Evolutionary conservation across 2,329 filamentous ascomycete genomes (phyloP), one percentile per base, ranked within the genome.

Genomic region (Raffaelea albimanens): DNA sequence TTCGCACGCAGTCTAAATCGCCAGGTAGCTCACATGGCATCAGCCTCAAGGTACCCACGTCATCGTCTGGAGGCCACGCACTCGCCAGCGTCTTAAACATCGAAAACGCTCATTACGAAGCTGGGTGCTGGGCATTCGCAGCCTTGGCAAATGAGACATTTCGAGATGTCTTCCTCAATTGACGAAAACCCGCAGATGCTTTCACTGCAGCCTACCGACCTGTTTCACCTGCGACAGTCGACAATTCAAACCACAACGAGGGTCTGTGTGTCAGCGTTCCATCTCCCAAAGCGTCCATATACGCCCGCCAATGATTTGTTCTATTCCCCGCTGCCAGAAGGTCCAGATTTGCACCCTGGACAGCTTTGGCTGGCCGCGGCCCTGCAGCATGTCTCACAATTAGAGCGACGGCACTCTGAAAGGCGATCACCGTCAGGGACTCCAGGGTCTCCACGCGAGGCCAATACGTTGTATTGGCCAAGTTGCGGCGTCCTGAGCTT

Each of bases 1-100:
- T 62, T 62, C 58, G 59, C 50, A 58, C 58, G 45, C 50, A 50
- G 53, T 54, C 52, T 54, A 57, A 56, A 61, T 58, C 56, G 45
- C 50, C 53, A 48, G 51, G 41, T 31, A 42, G 42, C 13, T 41
- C 31, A 19, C 40, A 23, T 18, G 16, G 22, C 44, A 19, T 7
- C 34, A 38, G 34, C 14, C 5, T 19, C 34, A 38, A 33, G 25
- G 42, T 50, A 40, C 41, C 31, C 21, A 43, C 21, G 13, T 23
- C 40, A 31, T 19, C 10, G 14, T 38, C 18, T 38, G 23, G 13
- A n/a, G n/a, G n/a, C n/a, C n/a, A n/a, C n/a, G n/a, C n/a, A n/a
- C n/a, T n/a, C n/a, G n/a, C n/a, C 8, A 34, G 7, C 41, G 19
- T 34, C 5, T 8, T 10, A 16, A 7, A 38, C 34, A 8, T 16